Base-by-base conservation (phyloP, 306 rosid genomes). In the Senna tora region DNA sequence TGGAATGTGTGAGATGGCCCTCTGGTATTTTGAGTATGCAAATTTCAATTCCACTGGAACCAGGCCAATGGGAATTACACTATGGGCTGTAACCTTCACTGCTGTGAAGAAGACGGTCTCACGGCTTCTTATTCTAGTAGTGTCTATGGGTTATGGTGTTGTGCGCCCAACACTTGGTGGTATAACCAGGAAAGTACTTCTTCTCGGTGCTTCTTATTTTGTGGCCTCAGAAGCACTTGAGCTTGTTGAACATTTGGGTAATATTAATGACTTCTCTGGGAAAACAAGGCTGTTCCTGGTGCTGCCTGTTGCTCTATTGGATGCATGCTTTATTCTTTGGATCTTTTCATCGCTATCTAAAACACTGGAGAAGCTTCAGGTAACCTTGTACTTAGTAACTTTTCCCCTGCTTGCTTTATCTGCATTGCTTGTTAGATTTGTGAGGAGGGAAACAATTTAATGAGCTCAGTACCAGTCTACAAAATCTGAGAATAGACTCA, bases 301-400 rank as follows among this genome's bases (percentile, higher is more conserved):
- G 82, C 87, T 86, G 11, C 91, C 89, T 21, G 91, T 89, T 65
- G 88, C 89, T 79, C 77, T 89, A 66, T 76, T 89, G 81, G 91
- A 86, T 83, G 89, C 95, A 19, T 79, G 85, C 79, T 89, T 86
- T 72, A 89, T 89, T 77, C 88, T 89, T 72, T 89, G 95, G 91
- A 86, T 83, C 59, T 89, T 89, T 81, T 83, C 87, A n/a, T 83
- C 95, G 0, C 74, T 86, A 75, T 89, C 91, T 45, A 89, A 86
- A 83, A 86, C 91, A 61, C 49, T 86, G 76, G 91, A 89, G 85
- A 89, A 89, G 84, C 95, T 89, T 86, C 95, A 86, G 95, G 91
- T 89, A 79, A 59, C 42, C 74, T 65, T 78, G 47, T 59, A 42
- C 41, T 66, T 63, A 39, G 39, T 57, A 16, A 39, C 54, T 30